A percentile compares a stretch with the other conserved stretches of the same genome.
Conservation (phyloP, 495 filamentous ascomycete species). For the Aspergillus leporis region DNA sequence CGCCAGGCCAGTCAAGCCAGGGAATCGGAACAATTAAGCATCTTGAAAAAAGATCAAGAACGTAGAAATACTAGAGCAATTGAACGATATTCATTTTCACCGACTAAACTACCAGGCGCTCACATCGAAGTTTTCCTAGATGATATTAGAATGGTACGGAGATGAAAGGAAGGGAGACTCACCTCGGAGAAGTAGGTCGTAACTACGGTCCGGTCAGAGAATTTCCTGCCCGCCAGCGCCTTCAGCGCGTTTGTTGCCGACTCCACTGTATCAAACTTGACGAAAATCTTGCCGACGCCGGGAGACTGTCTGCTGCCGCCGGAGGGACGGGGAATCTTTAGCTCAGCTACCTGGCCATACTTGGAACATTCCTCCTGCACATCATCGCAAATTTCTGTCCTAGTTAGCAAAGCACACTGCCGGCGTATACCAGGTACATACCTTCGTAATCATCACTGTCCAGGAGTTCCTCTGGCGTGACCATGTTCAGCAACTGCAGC, state of each 20-base stretch:
- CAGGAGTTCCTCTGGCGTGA: slow-evolving; percentile 92
- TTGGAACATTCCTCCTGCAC: slow-evolving; percentile 89
- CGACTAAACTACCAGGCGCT: slow-evolving; percentile 60
- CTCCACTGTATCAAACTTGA: slow-evolving; percentile 83
- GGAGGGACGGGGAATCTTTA: slow-evolving; percentile 88
- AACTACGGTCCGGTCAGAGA: slow-evolving; percentile 92
- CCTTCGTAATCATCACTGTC: slow-evolving; percentile 93
- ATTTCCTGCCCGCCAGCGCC: slow-evolving; percentile 89
- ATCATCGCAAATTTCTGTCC: slow-evolving; percentile 87
- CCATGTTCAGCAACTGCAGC: slow-evolving; percentile 94
- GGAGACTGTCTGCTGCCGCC: slow-evolving; percentile 77
- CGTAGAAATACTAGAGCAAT: not conserved
- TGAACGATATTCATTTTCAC: not conserved
- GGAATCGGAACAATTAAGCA: slow-evolving; percentile 1
- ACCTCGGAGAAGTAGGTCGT: slow-evolving; percentile 94
- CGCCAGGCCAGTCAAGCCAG: not conserved
- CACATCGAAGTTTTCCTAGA: slow-evolving; percentile 77
- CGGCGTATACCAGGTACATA: slow-evolving; percentile 26
- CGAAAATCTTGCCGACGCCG: slow-evolving; percentile 95
- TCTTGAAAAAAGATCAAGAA: not conserved
- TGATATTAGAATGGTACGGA: slow-evolving; percentile 9
- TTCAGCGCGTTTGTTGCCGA: slow-evolving; percentile 80
- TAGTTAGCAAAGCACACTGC: not conserved
- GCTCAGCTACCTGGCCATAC: slow-evolving; percentile 76
- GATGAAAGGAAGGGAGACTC: slow-evolving; percentile 22